phyloP scores from a whole-genome alignment of 1,139 yeast species.

The Taphrina wiesneri region DNA sequence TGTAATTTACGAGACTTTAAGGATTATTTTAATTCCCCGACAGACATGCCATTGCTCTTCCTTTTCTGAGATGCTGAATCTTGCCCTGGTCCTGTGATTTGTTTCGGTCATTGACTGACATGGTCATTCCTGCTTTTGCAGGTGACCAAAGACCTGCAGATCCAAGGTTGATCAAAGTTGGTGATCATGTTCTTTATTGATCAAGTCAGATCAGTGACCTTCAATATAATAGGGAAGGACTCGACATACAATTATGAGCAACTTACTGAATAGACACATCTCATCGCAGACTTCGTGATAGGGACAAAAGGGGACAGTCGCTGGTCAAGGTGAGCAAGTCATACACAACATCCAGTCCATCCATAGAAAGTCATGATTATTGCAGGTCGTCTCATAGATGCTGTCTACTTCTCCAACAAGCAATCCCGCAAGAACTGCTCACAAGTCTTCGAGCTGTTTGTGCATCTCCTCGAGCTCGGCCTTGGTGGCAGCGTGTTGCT shows the following conservation, averaged over 20 bases:
- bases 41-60: background rate
- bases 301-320: no score
- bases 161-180: no score
- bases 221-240: no score
- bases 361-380: background rate
- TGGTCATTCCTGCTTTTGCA: no score
- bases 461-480: slow-evolving; percentile 92
- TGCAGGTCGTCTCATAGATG: background rate
- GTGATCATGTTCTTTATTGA: no score
- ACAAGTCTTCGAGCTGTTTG: slow-evolving; percentile 70
- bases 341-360: no score
- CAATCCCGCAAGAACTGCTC: background rate
- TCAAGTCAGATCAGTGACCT: no score
- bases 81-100: background rate
- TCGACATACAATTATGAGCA: no score
- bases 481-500: slow-evolving; percentile 77
- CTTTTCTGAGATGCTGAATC: background rate
- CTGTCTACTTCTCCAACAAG: background rate
- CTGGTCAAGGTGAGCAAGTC: no score
- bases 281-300: no score
- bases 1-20: background rate
- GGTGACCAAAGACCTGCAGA: no score
- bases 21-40: background rate
- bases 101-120: background rate
- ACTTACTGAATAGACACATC: no score